Evolutionary conservation across 352 stramenopile genomes (phyloP).

Genomic region (Pilasporangium apinafurcum): DNA sequence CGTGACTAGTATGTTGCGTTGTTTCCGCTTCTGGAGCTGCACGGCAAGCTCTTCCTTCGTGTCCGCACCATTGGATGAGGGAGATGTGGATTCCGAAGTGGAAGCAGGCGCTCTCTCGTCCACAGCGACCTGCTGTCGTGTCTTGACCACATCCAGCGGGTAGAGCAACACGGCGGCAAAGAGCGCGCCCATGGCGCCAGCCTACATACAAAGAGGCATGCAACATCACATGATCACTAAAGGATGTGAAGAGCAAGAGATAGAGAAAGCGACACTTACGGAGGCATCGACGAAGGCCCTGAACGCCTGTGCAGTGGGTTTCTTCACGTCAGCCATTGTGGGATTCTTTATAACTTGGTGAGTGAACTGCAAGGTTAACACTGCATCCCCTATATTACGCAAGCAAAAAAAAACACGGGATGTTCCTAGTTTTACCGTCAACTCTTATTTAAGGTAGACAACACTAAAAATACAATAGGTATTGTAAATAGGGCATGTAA

Average conservation of each 20-base stretch:
- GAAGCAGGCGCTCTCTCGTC: too few species aligned
- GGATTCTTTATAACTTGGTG: too few species aligned
- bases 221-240: background rate
- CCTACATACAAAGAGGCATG: slow-evolving; percentile 16
- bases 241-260: background rate
- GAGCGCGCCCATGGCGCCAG: slow-evolving; percentile 68
- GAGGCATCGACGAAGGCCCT: slow-evolving; percentile 77
- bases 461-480: too few species aligned
- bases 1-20: slow-evolving; percentile 41
- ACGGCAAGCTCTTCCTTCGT: slow-evolving; percentile 16
- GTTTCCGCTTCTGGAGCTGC: slow-evolving; percentile 26
- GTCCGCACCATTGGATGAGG: slow-evolving; percentile 6
- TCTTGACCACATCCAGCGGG: slow-evolving; percentile 76
- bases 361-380: too few species aligned
- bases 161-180: slow-evolving; percentile 71
- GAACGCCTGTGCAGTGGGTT: slow-evolving; percentile 38
- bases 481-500: too few species aligned
- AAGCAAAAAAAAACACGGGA: too few species aligned
- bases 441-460: too few species aligned
- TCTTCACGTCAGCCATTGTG: slow-evolving; percentile 14
- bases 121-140: slow-evolving; percentile 52
- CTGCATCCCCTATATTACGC: too few species aligned
- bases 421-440: too few species aligned
- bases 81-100: too few species aligned
- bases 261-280: slow-evolving; percentile 20